phyloP scores from a whole-genome alignment of 805 yeast species.

The Myxozyma neotropica region DNA sequence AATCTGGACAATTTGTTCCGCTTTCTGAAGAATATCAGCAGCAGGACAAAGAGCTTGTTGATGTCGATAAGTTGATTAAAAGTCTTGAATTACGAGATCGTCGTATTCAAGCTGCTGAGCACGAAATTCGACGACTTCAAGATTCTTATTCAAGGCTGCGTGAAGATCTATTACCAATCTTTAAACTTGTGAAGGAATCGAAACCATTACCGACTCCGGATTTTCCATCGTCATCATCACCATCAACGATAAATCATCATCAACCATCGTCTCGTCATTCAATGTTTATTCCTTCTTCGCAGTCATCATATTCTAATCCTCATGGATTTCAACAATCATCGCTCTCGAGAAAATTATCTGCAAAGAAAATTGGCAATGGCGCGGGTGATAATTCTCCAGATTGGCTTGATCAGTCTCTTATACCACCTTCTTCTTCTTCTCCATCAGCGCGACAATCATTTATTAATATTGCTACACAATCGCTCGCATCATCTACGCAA shows the following conservation, averaged over 20 bases:
- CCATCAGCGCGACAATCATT: slow-evolving; percentile 8
- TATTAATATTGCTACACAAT: not conserved
- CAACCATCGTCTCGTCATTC: slow-evolving; percentile 30
- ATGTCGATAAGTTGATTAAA: slow-evolving; percentile 25
- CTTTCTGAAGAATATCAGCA: slow-evolving; percentile 27
- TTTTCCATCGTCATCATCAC: slow-evolving; percentile 39
- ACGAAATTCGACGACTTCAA: slow-evolving; percentile 46
- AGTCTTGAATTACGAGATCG: slow-evolving; percentile 37
- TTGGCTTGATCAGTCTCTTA: slow-evolving; percentile 30
- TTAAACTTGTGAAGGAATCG: slow-evolving; percentile 61
- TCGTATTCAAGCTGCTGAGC: slow-evolving; percentile 42
- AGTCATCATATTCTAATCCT: slow-evolving; percentile 10
- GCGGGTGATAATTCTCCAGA: slow-evolving; percentile 28
- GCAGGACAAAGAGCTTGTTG: slow-evolving; percentile 38
- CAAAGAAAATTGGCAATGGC: slow-evolving; percentile 11
- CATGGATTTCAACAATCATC: not conserved
- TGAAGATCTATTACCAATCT: slow-evolving; percentile 66
- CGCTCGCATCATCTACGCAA: not conserved
- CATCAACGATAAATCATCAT: slow-evolving; percentile 24
- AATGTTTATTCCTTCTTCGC: slow-evolving; percentile 32
- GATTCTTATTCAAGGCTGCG: slow-evolving; percentile 52
- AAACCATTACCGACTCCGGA: slow-evolving; percentile 39
- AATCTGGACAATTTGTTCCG: slow-evolving; percentile 35
- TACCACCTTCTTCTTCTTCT: slow-evolving; percentile 10
- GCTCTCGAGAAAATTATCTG: slow-evolving; percentile 15